A percentile compares a stretch with the other conserved stretches of the same genome.
Conservation (phyloP, 108 stramenopile genomes). For the Skeletonema menzelii region DNA sequence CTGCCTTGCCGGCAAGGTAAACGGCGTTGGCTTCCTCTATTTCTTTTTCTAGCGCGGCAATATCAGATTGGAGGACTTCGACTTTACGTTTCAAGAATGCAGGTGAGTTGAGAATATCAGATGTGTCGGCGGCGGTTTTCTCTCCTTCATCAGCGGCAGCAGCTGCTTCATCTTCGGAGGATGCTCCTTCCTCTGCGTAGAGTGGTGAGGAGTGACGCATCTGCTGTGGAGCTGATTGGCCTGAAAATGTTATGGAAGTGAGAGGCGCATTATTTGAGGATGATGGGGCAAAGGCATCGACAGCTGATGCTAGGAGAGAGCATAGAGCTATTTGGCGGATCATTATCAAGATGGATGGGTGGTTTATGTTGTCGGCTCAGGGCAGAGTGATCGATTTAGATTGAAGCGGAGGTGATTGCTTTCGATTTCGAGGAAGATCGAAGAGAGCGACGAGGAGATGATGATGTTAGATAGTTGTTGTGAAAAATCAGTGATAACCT, state of each 20-base stretch:
- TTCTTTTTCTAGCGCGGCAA: conserved; percentile 55
- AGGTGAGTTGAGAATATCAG: conserved; percentile 83
- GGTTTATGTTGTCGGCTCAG: no score
- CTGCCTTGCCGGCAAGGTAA: conserved; percentile 63
- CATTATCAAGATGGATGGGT: neutral
- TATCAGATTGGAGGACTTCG: conserved; percentile 77
- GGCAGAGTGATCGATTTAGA: neutral
- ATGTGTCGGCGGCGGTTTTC: conserved; percentile 6
- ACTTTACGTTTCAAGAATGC: conserved; percentile 83
- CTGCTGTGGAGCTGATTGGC: neutral
- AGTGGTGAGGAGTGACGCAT: neutral
- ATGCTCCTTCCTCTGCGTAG: conserved; percentile 2
- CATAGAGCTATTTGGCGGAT: conserved; percentile 2
- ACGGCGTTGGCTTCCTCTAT: conserved; percentile 61
- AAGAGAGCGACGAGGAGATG: neutral
- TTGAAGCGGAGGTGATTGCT: neutral
- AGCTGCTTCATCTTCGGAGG: neutral
- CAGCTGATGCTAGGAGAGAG: neutral
- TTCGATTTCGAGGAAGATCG: neutral
- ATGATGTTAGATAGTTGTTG: no score
- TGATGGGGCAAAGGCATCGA: neutral
- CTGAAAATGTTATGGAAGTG: neutral
- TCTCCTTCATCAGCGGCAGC: neutral
- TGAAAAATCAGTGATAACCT: no score
- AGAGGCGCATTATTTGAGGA: neutral